A percentile compares a stretch with the other conserved stretches of the same genome.
phyloP scores from a whole-genome alignment of 2,329 filamentous ascomycete species.

The Dactylonectria estremocensis region DNA sequence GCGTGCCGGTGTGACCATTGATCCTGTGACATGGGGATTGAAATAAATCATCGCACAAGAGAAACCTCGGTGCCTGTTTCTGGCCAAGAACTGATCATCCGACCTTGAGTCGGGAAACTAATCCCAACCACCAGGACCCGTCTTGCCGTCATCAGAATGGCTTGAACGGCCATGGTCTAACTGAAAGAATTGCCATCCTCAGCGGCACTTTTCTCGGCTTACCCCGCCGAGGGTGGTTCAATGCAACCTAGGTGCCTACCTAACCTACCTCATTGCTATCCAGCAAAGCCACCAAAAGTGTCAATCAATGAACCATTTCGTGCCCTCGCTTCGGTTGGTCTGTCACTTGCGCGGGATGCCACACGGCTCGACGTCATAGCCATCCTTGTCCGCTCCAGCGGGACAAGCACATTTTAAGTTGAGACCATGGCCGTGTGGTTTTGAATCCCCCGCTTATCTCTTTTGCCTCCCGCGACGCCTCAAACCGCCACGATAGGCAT shows the following conservation, averaged over 20 bases:
- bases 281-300: too few species aligned
- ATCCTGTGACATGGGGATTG: constrained; percentile 18
- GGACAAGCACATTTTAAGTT: neutral
- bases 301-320: neutral
- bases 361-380: constrained; percentile 1
- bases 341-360: neutral
- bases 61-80: constrained; percentile 26
- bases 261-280: too few species aligned
- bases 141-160: too few species aligned
- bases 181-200: neutral
- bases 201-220: constrained; percentile 11
- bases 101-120: neutral
- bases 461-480: neutral
- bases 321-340: constrained; percentile 3
- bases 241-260: too few species aligned
- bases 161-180: too few species aligned
- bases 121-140: too few species aligned
- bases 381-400: neutral
- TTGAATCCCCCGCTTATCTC: constrained; percentile 8
- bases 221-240: neutral
- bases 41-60: too few species aligned
- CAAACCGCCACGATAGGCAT: neutral
- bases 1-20: constrained; percentile 2
- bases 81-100: constrained; percentile 5
- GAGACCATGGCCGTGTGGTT: neutral